Evolutionary conservation across 495 filamentous ascomycete species (phyloP), one percentile per base, ranked within the genome.

Genomic region (Penicillium maclennaniae): DNA sequence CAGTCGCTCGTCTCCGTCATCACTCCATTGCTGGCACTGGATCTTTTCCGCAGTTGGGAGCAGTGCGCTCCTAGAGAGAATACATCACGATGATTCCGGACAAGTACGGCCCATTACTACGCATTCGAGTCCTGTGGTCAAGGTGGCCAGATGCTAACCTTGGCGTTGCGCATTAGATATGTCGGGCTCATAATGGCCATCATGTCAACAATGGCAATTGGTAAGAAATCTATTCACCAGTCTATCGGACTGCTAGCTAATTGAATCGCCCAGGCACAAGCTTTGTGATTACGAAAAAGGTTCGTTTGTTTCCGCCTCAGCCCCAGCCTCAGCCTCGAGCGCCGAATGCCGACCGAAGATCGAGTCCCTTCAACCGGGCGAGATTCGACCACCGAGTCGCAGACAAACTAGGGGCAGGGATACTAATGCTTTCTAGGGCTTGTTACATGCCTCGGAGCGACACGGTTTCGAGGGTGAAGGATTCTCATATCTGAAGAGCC

Each of bases 381-480:
- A 40, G 27, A 20, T 20, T 27, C 16, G 16, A 40, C 4, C 7
- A 16, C 38, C 38, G n/a, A 19, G 47, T 44, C 19, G 27, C 17
- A 23, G 31, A 6, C 20, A 3, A 7, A 25, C 25, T 34, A 14
- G 47, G 14, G 12, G 23, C 34, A 41, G 9, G 21, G n/a, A 28
- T 14, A 21, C 15, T 20, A 1, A 21, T 17, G 48, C 19, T 16
- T 9, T 4, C 20, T 40, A 96, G 89, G 93, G 93, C 44, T 80
- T 98, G 50, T 89, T 89, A 69, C 88, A 95, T 59, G 87, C 92
- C 47, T 88, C 87, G 58, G 87, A 93, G 73, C 79, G 82, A 64
- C 91, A 95, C 71, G 93, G 95, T 34, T 98, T 97, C 67, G 91
- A 96, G 65, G 93, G 95, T 51, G 93, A 97, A 62, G 95, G 95